Conservation (phyloP, 495 filamentous ascomycete species). For the Talaromyces ruber region DNA sequence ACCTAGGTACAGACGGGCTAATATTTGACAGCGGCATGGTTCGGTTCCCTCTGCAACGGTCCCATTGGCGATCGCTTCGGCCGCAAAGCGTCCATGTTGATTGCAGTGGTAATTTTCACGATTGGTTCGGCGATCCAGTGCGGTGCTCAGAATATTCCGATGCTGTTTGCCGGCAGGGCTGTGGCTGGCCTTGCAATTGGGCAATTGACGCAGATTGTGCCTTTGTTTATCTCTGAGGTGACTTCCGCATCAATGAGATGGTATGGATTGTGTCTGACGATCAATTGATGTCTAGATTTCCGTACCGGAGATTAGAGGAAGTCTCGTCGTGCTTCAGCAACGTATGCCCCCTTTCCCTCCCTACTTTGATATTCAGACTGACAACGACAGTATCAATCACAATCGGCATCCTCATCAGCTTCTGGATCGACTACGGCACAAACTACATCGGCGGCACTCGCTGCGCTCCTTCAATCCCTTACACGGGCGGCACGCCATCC, state of each 20-base stretch:
- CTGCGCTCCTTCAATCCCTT: conserved; percentile 34
- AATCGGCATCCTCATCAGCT: conserved; percentile 74
- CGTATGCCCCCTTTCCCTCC: conserved; percentile 20
- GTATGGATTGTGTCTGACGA: background rate
- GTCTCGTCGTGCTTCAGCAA: conserved; percentile 71
- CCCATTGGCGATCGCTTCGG: conserved; percentile 68
- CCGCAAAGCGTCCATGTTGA: conserved; percentile 64
- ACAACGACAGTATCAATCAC: conserved; percentile 54
- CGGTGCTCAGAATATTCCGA: conserved; percentile 43
- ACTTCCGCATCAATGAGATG: background rate
- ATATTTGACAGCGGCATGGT: conserved; percentile 57
- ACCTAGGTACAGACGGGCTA: background rate
- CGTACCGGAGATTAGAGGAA: conserved; percentile 55
- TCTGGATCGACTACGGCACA: conserved; percentile 69
- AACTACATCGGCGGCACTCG: conserved; percentile 33
- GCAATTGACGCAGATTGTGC: conserved; percentile 34
- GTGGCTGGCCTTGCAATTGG: conserved; percentile 48
- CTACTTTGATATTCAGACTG: background rate
- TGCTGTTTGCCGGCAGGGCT: conserved; percentile 68
- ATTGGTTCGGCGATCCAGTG: conserved; percentile 70
- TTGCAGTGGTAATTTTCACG: conserved; percentile 66
- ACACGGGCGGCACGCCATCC: conserved; percentile 59
- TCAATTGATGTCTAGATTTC: conserved; percentile 36
- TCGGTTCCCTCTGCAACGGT: conserved; percentile 66
- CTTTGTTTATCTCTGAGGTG: conserved; percentile 32